Evolutionary conservation across 352 stramenopile genomes (phyloP), one percentile per base, ranked within the genome.

Genomic region (Globisporangium perplexum): DNA sequence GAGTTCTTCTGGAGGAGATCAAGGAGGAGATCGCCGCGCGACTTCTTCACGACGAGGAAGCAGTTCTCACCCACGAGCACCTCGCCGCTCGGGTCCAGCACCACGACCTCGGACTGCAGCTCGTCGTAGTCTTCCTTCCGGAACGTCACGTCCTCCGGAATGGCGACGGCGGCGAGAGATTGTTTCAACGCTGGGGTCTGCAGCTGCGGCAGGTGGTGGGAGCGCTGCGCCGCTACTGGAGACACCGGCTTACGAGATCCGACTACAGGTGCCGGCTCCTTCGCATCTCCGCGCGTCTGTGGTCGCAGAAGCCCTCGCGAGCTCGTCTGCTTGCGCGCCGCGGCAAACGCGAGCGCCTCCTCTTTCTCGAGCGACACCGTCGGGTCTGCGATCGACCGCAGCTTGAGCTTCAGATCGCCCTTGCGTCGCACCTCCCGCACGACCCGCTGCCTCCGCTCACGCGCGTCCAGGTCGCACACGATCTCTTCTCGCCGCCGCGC

Each of bases 31-130:
- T 83, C 76, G n/a, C 50, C 44, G 2, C 76, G 69, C 6, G 57
- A 33, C 20, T 75, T 84, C 41, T 71, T 65, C 14, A 61, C 55
- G 3, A 84, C 60, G 42, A 86, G 47, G 24, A 67, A 70, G 42
- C 72, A 86, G 47, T 86, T 86, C 50, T 84, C 57, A 1, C 73
- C 67, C 2, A 86, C 62, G 4, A 86, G 20, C 8, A 86, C 61
- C 28, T 81, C 73, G 15, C 76, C 73, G 3, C 47, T 55, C 36
- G 47, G 67, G 5, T 71, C 65, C 8, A 75, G 46, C 30, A 84
- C 45, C 1, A 83, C 66, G 24, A 84, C 46, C 24, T 74, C 68
- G 7, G 76, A 86, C 12, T 64, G 42, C 1, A 86, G 53, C 1
- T 64, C 73, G 39, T 79, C 63, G 44, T 86, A 86, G 56, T 86